Conservation (phyloP, 192 early-diverging fungal species). For the Coemansia sp. region DNA sequence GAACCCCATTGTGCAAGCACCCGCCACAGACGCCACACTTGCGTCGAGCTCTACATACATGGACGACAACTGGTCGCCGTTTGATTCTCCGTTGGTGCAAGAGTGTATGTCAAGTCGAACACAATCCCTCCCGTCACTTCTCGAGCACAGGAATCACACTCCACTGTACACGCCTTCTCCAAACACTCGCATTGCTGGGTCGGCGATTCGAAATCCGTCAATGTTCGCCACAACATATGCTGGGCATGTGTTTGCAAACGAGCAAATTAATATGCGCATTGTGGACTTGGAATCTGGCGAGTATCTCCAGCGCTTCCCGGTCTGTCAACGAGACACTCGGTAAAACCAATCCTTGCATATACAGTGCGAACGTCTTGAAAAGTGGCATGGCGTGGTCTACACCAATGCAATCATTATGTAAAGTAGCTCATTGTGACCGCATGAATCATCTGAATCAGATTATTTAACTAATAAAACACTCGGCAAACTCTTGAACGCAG, state of each 20-base stretch:
- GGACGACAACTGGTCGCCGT: constrained; percentile 40
- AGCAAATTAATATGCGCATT: constrained; percentile 33
- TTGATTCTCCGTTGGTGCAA: constrained; percentile 18
- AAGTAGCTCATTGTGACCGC: too few relatives aligned
- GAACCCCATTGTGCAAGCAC: background rate
- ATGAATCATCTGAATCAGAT: too few relatives aligned
- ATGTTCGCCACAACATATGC: constrained; percentile 23
- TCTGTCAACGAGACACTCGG: background rate
- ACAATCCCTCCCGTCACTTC: constrained; percentile 12
- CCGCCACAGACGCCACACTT: background rate
- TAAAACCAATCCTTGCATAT: background rate
- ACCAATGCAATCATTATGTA: too few relatives aligned
- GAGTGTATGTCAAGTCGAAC: constrained; percentile 14
- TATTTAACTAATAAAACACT: too few relatives aligned
- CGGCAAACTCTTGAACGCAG: too few relatives aligned
- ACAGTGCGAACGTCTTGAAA: too few relatives aligned
- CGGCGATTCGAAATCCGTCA: constrained; percentile 3
- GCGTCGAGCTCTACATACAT: background rate
- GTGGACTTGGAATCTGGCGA: constrained; percentile 44
- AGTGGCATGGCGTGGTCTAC: too few relatives aligned
- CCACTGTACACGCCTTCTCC: constrained; percentile 15
- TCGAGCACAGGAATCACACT: constrained; percentile 17
- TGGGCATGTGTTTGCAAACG: constrained; percentile 22
- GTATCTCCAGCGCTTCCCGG: constrained; percentile 26
- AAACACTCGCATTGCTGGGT: background rate